Conservation (phyloP, 805 yeast genomes). For the Helenozyma baotianmanensis region DNA sequence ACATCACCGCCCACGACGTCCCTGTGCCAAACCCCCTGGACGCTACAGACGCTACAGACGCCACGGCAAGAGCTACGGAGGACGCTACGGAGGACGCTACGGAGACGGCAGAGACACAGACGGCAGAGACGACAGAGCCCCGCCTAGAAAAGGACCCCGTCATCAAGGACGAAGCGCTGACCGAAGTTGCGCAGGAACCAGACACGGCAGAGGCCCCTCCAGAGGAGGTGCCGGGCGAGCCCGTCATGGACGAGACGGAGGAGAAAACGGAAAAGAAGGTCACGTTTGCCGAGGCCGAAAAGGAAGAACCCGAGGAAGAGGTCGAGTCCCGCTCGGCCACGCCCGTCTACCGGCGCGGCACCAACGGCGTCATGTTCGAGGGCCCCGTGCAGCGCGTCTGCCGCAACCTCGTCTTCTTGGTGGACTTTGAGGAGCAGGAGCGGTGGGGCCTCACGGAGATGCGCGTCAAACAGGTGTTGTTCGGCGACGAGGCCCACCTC, state of each 20-base stretch:
- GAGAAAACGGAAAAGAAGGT: slow-evolving; percentile 13
- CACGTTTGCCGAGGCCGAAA: slow-evolving; percentile 15
- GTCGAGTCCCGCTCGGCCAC: slow-evolving; percentile 1
- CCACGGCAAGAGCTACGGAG: too few relatives aligned
- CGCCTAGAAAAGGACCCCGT: too few relatives aligned
- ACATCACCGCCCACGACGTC: background rate
- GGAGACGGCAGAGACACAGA: too few relatives aligned
- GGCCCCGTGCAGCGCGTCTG: slow-evolving; percentile 69
- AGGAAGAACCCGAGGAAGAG: background rate
- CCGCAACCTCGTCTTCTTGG: slow-evolving; percentile 49
- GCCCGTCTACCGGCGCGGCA: slow-evolving; percentile 5
- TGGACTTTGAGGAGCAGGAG: slow-evolving; percentile 41
- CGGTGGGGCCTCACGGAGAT: slow-evolving; percentile 19
- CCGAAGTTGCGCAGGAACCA: background rate
- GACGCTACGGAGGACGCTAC: too few relatives aligned
- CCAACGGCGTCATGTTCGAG: slow-evolving; percentile 37
- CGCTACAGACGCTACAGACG: too few relatives aligned
- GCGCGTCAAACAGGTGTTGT: slow-evolving; percentile 35
- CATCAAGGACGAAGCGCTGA: background rate
- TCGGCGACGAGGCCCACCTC: slow-evolving; percentile 56
- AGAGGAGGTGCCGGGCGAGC: slow-evolving; percentile 2
- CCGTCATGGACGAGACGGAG: too few relatives aligned
- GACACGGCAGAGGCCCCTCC: background rate
- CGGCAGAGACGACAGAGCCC: too few relatives aligned
- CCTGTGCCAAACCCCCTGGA: too few relatives aligned